Conservation (phyloP, 805 yeast genomes). For the Pichia cabralensis region DNA sequence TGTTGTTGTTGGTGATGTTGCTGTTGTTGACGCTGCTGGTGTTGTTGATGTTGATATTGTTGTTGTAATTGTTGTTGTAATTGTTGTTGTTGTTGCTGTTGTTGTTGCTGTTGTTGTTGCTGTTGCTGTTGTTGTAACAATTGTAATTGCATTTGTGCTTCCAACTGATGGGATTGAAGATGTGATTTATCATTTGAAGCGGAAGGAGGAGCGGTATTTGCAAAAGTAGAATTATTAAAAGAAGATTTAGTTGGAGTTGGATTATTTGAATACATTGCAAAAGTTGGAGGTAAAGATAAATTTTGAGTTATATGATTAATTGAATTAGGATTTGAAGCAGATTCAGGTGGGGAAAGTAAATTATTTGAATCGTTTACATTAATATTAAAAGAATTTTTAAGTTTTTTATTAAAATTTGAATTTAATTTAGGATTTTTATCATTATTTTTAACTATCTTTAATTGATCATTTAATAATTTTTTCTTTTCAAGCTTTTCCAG, state of each 20-base stretch:
- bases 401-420: not conserved
- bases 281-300: slow-evolving; percentile 11
- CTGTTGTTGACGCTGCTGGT: not conserved
- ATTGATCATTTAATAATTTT: too few species aligned
- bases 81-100: slow-evolving; percentile 7
- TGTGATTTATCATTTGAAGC: not conserved
- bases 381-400: too few species aligned
- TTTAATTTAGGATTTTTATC: not conserved
- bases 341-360: too few species aligned
- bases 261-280: slow-evolving; percentile 7
- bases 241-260: too few species aligned
- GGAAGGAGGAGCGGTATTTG: not conserved
- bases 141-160: slow-evolving; percentile 9
- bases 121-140: slow-evolving; percentile 13
- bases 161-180: slow-evolving; percentile 3
- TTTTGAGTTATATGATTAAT: not conserved
- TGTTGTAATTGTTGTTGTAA: slow-evolving; percentile 10
- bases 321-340: too few species aligned
- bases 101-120: slow-evolving; percentile 13
- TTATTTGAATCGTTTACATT: too few species aligned
- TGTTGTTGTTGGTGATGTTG: slow-evolving; percentile 1
- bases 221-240: too few species aligned
- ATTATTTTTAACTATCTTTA: too few species aligned
- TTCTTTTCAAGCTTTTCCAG: too few species aligned
- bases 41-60: slow-evolving; percentile 4